Evolutionary conservation across 2,329 filamentous ascomycete species (phyloP), one percentile per base, ranked within the genome.

Genomic region (Cladosporium sp.): DNA sequence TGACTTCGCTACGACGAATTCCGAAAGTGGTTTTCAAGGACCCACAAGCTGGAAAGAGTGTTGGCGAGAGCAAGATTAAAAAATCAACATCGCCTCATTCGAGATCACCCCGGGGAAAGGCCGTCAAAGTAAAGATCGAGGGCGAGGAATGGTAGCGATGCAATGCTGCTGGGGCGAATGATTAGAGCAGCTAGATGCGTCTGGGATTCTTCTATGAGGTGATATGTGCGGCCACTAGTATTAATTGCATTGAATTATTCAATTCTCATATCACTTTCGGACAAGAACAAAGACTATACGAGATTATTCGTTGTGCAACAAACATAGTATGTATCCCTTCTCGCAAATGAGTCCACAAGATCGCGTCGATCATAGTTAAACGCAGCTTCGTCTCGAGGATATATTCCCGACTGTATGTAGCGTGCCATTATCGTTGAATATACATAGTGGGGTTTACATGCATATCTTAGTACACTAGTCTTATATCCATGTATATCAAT

Each of bases 1-100:
- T 68, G 5, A 64, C 63, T 2, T 50, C 54, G 19, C 56, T 67
- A 39, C 58, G 43, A 19, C 40, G 28, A 36, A 19, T 66, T 6
- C 30, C 25, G 8, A 65, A 58, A 15, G 62, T 66, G 8, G 34
- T 60, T 1, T 65, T 63, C 42, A 52, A 60, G 25, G 55, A 50
- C 5, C 25, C 49, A 34, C 15, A 19, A 39, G 43, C 39, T 17
- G 45, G 55, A 42, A 51, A 51, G 56, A 7, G 40, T 42, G 11
- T 28, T 1, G n/a, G 15, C 8, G 49, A 40, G 14, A 28, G 55
- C 3, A 62, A 59, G 37, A 36, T 50, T 45, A 59, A 62, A 45
- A 30, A 36, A 36, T 45, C 39, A 19, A 17, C 37, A 11, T 40
- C 36, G 5, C 37, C 51, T 37, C 28, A 40, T 30, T 50, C 47